These are phyloP conservation scores for Fraxinus greggii DNA, from an alignment of 305 asterid genomes.

Conservation along the genomic window DNA sequence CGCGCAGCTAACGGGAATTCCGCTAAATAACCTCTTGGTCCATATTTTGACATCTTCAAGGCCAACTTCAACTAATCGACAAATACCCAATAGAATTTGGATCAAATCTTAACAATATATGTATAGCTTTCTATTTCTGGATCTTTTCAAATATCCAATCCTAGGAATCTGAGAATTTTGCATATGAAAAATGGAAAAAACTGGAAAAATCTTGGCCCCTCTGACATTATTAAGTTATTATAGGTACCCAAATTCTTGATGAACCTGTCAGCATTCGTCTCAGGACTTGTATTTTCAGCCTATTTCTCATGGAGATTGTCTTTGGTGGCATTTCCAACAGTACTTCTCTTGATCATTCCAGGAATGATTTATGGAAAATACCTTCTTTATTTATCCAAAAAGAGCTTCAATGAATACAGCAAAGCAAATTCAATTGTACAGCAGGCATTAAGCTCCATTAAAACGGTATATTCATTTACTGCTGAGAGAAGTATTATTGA, in stretches of 20 bases:
- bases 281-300: conserved; percentile 66
- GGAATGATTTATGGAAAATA: conserved; percentile 77
- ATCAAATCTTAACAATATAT: too few relatives aligned
- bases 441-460: conserved; percentile 77
- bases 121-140: background rate
- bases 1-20: too few relatives aligned
- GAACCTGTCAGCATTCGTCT: conserved; percentile 71
- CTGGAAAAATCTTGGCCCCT: background rate
- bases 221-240: conserved; percentile 1
- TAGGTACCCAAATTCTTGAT: conserved; percentile 78
- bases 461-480: conserved; percentile 75
- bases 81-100: too few relatives aligned
- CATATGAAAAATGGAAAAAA: background rate
- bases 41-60: too few relatives aligned
- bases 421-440: conserved; percentile 63
- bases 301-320: conserved; percentile 81
- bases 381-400: conserved; percentile 49
- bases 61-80: too few relatives aligned
- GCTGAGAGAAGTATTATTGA: conserved; percentile 69
- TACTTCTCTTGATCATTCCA: conserved; percentile 61
- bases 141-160: background rate
- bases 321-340: conserved; percentile 73
- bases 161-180: background rate
- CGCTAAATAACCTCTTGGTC: too few relatives aligned
- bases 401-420: conserved; percentile 62